A percentile compares a stretch with the other conserved stretches of the same genome.
Evolutionary conservation across 371 early-diverging fungal species (phyloP).

Genomic region (Conidiobolus incongruus): DNA sequence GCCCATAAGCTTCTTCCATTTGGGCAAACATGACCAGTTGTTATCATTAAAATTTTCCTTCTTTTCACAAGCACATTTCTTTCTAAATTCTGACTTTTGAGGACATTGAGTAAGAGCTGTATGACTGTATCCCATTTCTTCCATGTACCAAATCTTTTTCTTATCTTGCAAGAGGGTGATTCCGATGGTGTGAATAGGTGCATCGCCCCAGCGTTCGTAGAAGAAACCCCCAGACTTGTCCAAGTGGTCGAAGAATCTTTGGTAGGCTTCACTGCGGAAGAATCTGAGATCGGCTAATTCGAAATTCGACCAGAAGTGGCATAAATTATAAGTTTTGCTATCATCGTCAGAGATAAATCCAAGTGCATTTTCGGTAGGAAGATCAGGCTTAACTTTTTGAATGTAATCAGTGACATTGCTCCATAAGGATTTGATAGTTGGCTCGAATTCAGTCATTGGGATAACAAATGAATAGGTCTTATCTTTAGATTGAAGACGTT

Average conservation of each 20-base stretch:
- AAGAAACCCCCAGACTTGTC: slow-evolving; percentile 80
- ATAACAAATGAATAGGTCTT: slow-evolving; percentile 72
- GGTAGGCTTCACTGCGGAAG: slow-evolving; percentile 41
- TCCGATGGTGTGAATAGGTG: slow-evolving; percentile 79
- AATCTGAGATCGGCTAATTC: slow-evolving; percentile 79
- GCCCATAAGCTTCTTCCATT: too few relatives aligned
- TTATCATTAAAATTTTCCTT: too few relatives aligned
- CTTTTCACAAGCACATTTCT: background rate
- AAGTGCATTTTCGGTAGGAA: slow-evolving; percentile 3
- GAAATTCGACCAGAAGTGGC: slow-evolving; percentile 95
- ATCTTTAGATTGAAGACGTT: slow-evolving; percentile 52
- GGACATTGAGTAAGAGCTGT: slow-evolving; percentile 41
- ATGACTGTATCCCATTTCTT: slow-evolving; percentile 60
- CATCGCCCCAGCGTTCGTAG: slow-evolving; percentile 95
- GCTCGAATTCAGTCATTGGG: slow-evolving; percentile 40
- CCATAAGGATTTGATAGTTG: slow-evolving; percentile 74
- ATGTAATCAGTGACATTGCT: slow-evolving; percentile 24
- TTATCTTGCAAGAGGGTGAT: slow-evolving; percentile 37
- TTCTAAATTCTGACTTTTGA: slow-evolving; percentile 13
- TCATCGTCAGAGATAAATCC: slow-evolving; percentile 11
- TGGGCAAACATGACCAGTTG: too few relatives aligned
- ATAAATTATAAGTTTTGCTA: slow-evolving; percentile 14
- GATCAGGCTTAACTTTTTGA: slow-evolving; percentile 12
- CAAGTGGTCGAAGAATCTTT: slow-evolving; percentile 51
- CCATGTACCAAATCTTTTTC: slow-evolving; percentile 66